phyloP scores from a whole-genome alignment of 805 yeast species.

The Wickerhamiella occidentalis region DNA sequence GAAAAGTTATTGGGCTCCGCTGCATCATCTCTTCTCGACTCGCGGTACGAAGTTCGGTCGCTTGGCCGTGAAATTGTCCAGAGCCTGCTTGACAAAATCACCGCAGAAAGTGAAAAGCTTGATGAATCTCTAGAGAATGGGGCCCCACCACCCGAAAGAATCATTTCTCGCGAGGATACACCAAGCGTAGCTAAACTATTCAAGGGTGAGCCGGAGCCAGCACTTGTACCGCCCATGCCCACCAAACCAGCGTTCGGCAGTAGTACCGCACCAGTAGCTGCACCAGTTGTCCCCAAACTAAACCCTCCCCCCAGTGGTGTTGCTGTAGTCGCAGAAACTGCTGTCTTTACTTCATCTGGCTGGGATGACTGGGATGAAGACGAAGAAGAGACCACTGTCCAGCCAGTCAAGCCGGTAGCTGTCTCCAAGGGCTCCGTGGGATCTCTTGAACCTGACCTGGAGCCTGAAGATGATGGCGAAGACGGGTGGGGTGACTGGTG shows the following conservation, averaged over 20 bases:
- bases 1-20: slow-evolving; percentile 71
- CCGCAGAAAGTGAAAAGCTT: slow-evolving; percentile 33
- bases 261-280: background rate
- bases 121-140: slow-evolving; percentile 17
- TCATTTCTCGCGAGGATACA: slow-evolving; percentile 1
- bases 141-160: slow-evolving; percentile 16
- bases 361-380: slow-evolving; percentile 8
- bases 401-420: background rate
- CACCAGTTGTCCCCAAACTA: background rate
- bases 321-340: background rate
- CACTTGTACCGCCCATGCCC: background rate
- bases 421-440: background rate
- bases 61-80: slow-evolving; percentile 64
- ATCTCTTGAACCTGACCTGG: background rate
- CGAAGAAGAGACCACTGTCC: background rate
- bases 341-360: slow-evolving; percentile 1
- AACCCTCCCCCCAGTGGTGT: background rate
- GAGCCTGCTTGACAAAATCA: slow-evolving; percentile 43
- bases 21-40: slow-evolving; percentile 73
- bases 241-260: background rate
- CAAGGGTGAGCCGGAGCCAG: background rate
- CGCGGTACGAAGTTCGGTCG: slow-evolving; percentile 51
- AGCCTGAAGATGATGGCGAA: slow-evolving; percentile 9
- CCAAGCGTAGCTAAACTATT: slow-evolving; percentile 9
- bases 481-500: slow-evolving; percentile 12